A percentile compares a stretch with the other conserved stretches of the same genome.
phyloP scores from a whole-genome alignment of 2,329 filamentous ascomycete genomes.

The Phyllosticta ampelicida region DNA sequence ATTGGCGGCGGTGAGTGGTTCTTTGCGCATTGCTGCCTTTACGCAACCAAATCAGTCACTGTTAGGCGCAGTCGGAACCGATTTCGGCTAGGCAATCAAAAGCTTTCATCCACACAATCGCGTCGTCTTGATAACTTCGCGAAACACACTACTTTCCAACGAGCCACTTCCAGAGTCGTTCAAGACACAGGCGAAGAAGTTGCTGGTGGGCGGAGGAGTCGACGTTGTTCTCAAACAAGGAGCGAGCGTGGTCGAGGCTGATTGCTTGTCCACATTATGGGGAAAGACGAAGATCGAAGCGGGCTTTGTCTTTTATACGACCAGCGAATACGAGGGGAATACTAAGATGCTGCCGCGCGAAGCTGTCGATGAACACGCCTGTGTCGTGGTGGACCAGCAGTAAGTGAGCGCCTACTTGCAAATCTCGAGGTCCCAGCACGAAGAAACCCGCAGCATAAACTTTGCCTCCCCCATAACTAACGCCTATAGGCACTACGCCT shows the following conservation, averaged over 20 bases:
- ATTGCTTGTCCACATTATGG: constrained; percentile 34
- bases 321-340: constrained; percentile 52
- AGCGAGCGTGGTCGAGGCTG: constrained; percentile 26
- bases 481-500: constrained; percentile 51
- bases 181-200: constrained; percentile 49
- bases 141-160: constrained; percentile 57
- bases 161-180: constrained; percentile 62
- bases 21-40: neutral
- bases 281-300: constrained; percentile 43
- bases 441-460: constrained; percentile 14
- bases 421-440: constrained; percentile 3
- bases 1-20: constrained; percentile 52
- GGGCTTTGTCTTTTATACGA: constrained; percentile 58
- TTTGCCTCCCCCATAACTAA: constrained; percentile 51
- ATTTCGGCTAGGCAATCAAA: constrained; percentile 73
- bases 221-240: constrained; percentile 53
- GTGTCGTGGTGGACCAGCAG: constrained; percentile 51
- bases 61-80: constrained; percentile 62
- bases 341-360: constrained; percentile 50
- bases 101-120: constrained; percentile 50
- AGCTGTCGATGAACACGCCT: constrained; percentile 52
- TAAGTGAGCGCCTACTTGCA: constrained; percentile 23
- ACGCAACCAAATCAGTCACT: neutral
- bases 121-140: constrained; percentile 67
- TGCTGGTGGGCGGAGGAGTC: constrained; percentile 53